phyloP scores from a whole-genome alignment of 2,329 filamentous ascomycete genomes.

The Macrophomina phaseolina region DNA sequence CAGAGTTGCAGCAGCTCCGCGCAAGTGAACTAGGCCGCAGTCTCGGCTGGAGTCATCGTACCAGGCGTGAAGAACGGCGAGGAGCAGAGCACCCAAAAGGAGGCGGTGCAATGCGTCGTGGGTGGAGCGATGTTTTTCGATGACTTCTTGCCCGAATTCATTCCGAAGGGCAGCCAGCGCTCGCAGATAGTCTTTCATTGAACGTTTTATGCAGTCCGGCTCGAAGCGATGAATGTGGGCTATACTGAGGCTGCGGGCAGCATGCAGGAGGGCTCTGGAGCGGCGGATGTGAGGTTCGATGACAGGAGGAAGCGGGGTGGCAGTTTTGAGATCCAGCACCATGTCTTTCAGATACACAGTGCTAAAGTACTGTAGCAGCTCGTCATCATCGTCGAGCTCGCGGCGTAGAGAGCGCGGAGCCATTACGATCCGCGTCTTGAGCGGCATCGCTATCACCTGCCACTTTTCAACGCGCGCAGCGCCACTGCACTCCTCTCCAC shows the following conservation, averaged over 20 bases:
- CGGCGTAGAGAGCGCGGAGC: neutral
- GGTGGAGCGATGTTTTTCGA: neutral
- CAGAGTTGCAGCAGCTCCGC: neutral
- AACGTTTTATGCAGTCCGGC: neutral
- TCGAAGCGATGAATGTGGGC: neutral
- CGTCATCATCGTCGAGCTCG: neutral
- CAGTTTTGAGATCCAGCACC: neutral
- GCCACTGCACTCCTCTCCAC: slow-evolving; percentile 23
- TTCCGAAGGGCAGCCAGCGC: neutral
- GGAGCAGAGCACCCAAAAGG: neutral
- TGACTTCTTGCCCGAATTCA: neutral
- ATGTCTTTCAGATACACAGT: neutral
- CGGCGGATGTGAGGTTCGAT: neutral
- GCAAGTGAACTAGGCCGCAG: neutral
- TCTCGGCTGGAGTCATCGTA: neutral
- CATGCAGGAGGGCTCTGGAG: neutral
- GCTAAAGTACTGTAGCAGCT: neutral
- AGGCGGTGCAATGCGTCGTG: neutral
- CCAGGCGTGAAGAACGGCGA: neutral
- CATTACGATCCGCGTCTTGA: neutral
- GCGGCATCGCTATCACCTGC: neutral
- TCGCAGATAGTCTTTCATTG: neutral
- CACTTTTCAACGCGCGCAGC: neutral
- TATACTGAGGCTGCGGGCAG: neutral
- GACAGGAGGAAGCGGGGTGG: neutral